Evolutionary conservation across 2,329 filamentous ascomycete genomes (phyloP).

Genomic region (Botrytis tulipae): DNA sequence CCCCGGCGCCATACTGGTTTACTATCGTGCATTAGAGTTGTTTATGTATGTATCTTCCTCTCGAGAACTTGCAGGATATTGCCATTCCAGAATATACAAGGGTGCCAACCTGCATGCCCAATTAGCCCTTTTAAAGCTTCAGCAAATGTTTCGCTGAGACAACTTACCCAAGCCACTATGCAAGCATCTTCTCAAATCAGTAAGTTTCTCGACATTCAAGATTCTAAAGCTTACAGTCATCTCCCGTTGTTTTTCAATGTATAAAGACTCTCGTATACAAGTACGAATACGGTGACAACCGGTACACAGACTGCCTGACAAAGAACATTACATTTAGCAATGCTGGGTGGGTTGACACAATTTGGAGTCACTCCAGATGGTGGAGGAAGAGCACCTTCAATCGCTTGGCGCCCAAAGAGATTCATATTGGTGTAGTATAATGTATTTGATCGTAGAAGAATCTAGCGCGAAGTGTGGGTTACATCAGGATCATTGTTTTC

Average conservation of each 20-base stretch:
- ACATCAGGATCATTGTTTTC: background rate
- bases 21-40: background rate
- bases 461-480: background rate
- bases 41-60: background rate
- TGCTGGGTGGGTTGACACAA: background rate
- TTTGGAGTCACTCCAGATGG: background rate
- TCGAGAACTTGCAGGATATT: background rate
- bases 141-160: no score
- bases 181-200: background rate
- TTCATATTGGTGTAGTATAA: background rate
- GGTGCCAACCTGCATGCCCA: background rate
- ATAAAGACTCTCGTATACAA: background rate
- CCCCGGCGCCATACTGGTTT: background rate
- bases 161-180: background rate
- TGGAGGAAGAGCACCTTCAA: background rate
- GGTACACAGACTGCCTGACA: conserved; percentile 7
- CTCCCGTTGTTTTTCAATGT: background rate
- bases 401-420: background rate
- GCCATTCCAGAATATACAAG: conserved; percentile 1
- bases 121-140: background rate
- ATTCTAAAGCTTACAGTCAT: background rate
- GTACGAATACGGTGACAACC: background rate
- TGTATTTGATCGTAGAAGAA: no score
- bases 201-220: background rate
- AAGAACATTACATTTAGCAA: conserved; percentile 4